Evolutionary conservation across 805 yeast genomes (phyloP), one percentile per base, ranked within the genome.

Genomic region (Kuraishia cidri): DNA sequence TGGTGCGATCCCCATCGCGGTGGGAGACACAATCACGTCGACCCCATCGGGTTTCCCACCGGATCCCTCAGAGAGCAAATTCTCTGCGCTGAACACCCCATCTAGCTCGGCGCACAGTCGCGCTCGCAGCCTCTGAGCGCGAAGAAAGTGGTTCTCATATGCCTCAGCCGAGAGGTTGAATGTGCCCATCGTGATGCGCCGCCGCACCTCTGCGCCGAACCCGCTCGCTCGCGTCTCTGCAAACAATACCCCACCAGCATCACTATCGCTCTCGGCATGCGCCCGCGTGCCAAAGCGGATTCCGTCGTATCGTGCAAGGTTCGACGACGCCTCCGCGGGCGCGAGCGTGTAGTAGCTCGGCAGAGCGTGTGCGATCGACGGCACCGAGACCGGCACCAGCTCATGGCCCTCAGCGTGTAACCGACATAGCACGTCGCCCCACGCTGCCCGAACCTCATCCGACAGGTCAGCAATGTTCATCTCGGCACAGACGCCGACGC

Each of bases 261-360:
- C 12, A 12, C 9, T 16, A n/a, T 29, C 51, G 16, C 60, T 54
- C 3, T 46, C 49, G 14, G 48, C 47, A 23, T 56, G 68, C 4
- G 51, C 16, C 20, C 82, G 61, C 35, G 48, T 55, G 1, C 97
- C 97, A 50, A 79, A 92, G 35, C 97, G 64, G 14, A 88, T 61
- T 3, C 98, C 98, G 55, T 92, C 98, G 48, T 70, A 92, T 21
- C 97, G 64, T 1, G 96, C 72, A 31, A 92, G 64, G 49, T 92
- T 92, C 0, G 97, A 90, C 1, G 94, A 79, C 0, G 97, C 97
- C 48, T 92, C 98, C 0, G 96, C 82, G 0, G 96, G 82, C 2
- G 92, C 88, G 24, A 94, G 45, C 0, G 95, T 82, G 50, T 83
- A 90, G 54, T 92, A 92, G 0, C 86, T 72, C 18, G 94, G 87